Conservation (phyloP, 768 basidiomycete genomes). For the Suillus luteus region DNA sequence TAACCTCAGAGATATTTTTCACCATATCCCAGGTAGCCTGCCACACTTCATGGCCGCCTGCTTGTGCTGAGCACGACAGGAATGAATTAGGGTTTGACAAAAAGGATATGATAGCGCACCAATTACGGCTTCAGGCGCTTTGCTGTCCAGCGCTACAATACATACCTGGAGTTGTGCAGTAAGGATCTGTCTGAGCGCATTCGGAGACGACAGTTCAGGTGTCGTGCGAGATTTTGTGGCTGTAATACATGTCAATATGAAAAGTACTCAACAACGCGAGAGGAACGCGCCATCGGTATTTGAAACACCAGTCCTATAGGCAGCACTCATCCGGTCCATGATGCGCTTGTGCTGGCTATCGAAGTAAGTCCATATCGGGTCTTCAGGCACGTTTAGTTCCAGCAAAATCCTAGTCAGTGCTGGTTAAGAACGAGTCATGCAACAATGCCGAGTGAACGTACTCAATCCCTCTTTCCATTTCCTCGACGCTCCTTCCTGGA, state of each 20-base stretch:
- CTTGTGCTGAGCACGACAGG: slow-evolving; percentile 51
- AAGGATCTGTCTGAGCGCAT: slow-evolving; percentile 45
- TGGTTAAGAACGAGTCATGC: slow-evolving; percentile 8
- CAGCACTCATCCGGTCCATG: slow-evolving; percentile 69
- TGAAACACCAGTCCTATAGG: slow-evolving; percentile 54
- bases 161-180: slow-evolving; percentile 62
- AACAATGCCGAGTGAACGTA: slow-evolving; percentile 37
- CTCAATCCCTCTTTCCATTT: slow-evolving; percentile 98
- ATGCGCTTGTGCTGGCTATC: slow-evolving; percentile 92
- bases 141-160: slow-evolving; percentile 59
- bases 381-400: slow-evolving; percentile 83
- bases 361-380: slow-evolving; percentile 95
- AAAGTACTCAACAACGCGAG: slow-evolving; percentile 11
- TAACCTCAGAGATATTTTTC: slow-evolving; percentile 83
- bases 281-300: slow-evolving; percentile 47
- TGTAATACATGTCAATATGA: slow-evolving; percentile 24
- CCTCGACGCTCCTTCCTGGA: slow-evolving; percentile 77
- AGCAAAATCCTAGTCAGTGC: slow-evolving; percentile 67
- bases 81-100: slow-evolving; percentile 2
- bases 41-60: slow-evolving; percentile 80
- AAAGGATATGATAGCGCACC: slow-evolving; percentile 41
- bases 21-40: slow-evolving; percentile 74
- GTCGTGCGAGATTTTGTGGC: slow-evolving; percentile 48
- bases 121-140: slow-evolving; percentile 60
- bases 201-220: slow-evolving; percentile 37